A percentile compares a stretch with the other conserved stretches of the same genome.
phyloP scores from a whole-genome alignment of 805 yeast species.

The Wickerhamomyces chaumierensis region DNA sequence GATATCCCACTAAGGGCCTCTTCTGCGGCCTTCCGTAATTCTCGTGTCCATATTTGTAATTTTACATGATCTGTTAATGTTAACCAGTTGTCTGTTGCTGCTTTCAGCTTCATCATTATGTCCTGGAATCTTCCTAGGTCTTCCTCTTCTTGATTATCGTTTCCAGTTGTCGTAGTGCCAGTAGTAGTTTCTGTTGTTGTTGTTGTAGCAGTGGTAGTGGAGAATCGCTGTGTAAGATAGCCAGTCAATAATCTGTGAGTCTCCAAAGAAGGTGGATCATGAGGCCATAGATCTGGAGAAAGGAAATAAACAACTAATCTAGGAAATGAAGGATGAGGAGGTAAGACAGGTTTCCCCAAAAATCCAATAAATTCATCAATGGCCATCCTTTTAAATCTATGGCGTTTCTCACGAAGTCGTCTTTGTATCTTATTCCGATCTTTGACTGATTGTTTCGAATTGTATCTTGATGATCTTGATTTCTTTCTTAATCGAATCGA shows the following conservation, averaged over 20 bases:
- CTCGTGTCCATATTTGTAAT: slow-evolving; percentile 32
- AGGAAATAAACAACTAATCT: slow-evolving; percentile 35
- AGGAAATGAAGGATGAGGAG: slow-evolving; percentile 37
- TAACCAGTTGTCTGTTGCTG: slow-evolving; percentile 35
- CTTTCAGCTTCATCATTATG: slow-evolving; percentile 27
- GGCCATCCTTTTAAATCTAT: slow-evolving; percentile 27
- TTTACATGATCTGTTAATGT: slow-evolving; percentile 23
- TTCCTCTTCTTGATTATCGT: too few species aligned
- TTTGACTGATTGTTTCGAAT: slow-evolving; percentile 35
- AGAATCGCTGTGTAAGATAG: slow-evolving; percentile 16
- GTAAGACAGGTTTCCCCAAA: slow-evolving; percentile 27
- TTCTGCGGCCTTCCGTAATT: slow-evolving; percentile 31
- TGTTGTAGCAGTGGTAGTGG: too few species aligned
- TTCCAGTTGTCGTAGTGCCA: neutral
- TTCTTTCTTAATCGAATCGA: slow-evolving; percentile 29
- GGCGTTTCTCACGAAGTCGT: slow-evolving; percentile 28
- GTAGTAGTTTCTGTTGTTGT: neutral
- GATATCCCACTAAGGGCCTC: slow-evolving; percentile 30
- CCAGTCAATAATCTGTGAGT: slow-evolving; percentile 26
- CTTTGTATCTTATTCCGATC: slow-evolving; percentile 35
- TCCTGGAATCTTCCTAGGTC: slow-evolving; percentile 12
- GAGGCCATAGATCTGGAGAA: slow-evolving; percentile 37
- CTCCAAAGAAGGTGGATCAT: slow-evolving; percentile 38
- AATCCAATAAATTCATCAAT: slow-evolving; percentile 24
- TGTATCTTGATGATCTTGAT: slow-evolving; percentile 30